Conservation (phyloP, 2,329 filamentous ascomycete genomes). For the Fusarium continuum region DNA sequence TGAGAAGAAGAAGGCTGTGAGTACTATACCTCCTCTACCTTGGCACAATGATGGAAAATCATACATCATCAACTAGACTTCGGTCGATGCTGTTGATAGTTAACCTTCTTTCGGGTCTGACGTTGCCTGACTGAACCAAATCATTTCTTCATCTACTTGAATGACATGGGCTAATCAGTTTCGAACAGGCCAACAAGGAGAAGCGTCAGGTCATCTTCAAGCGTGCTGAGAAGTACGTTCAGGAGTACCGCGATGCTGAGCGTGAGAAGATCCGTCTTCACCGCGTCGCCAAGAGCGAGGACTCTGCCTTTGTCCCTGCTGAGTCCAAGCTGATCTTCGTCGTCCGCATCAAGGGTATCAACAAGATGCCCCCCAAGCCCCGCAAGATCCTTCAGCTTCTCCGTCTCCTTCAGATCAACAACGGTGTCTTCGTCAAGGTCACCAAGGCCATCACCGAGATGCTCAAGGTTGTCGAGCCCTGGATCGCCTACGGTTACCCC, state of each 20-base stretch:
- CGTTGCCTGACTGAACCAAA: conserved; percentile 46
- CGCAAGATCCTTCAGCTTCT: conserved; percentile 99
- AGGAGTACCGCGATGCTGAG: conserved; percentile 98
- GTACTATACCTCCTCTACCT: conserved; percentile 55
- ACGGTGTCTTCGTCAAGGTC: conserved; percentile 96
- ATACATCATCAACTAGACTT: conserved; percentile 89
- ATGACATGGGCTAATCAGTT: conserved; percentile 51
- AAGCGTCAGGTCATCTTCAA: conserved; percentile 99
- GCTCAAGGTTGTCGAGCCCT: conserved; percentile 98
- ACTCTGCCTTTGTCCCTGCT: conserved; percentile 92
- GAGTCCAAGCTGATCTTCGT: conserved; percentile 98
- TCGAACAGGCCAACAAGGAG: conserved; percentile 88
- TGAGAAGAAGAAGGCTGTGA: conserved; percentile 90
- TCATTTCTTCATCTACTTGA: conserved; percentile 27
- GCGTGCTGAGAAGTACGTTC: conserved; percentile 99
- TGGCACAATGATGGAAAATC: conserved; percentile 85
- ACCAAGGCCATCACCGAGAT: conserved; percentile 98
- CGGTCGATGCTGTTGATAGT: conserved; percentile 96
- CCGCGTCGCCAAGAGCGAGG: conserved; percentile 89
- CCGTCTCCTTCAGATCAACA: conserved; percentile 99
- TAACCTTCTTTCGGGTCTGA: conserved; percentile 99
- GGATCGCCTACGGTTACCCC: conserved; percentile 99
- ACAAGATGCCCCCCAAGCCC: conserved; percentile 99
- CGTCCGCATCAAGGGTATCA: conserved; percentile 99
- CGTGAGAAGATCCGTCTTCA: conserved; percentile 96